phyloP scores from a whole-genome alignment of 2,329 filamentous ascomycete genomes.

The Aspergillus sp. region DNA sequence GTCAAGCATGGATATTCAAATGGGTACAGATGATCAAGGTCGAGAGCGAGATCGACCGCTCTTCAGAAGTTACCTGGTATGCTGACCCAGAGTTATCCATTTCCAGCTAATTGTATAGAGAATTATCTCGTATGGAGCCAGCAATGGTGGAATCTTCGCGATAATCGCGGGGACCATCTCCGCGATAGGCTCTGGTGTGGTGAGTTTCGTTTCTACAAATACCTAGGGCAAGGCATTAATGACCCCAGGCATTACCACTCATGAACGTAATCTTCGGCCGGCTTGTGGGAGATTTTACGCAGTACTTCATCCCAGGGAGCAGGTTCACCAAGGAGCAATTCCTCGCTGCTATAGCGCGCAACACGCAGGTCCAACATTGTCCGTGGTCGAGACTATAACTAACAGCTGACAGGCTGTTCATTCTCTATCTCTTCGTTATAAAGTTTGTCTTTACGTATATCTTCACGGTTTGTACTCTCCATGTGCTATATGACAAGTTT shows the following conservation, averaged over 20 bases:
- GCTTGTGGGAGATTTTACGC: constrained; percentile 56
- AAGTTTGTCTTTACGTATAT: constrained; percentile 34
- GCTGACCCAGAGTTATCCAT: too few relatives aligned
- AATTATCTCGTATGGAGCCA: constrained; percentile 19
- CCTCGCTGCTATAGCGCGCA: too few relatives aligned
- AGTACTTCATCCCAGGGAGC: constrained; percentile 52
- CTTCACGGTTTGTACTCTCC: background rate
- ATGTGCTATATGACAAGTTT: too few relatives aligned
- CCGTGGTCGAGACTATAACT: constrained; percentile 27
- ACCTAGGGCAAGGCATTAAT: background rate
- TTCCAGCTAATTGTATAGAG: background rate
- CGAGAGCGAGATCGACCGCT: too few relatives aligned
- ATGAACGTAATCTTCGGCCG: constrained; percentile 62
- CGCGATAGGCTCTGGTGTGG: constrained; percentile 25
- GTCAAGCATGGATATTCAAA: too few relatives aligned
- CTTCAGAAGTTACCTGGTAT: too few relatives aligned
- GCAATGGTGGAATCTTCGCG: constrained; percentile 11
- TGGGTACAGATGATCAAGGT: too few relatives aligned
- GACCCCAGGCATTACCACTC: constrained; percentile 41
- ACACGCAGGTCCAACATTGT: too few relatives aligned
- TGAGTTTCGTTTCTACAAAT: constrained; percentile 6
- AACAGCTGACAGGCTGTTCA: constrained; percentile 24
- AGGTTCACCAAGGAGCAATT: constrained; percentile 52
- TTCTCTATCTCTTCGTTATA: constrained; percentile 39
- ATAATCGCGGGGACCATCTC: constrained; percentile 16